A percentile compares a stretch with the other conserved stretches of the same genome.
Evolutionary conservation across 495 filamentous ascomycete species (phyloP).

Genomic region (Hypoxylon subgilvum): DNA sequence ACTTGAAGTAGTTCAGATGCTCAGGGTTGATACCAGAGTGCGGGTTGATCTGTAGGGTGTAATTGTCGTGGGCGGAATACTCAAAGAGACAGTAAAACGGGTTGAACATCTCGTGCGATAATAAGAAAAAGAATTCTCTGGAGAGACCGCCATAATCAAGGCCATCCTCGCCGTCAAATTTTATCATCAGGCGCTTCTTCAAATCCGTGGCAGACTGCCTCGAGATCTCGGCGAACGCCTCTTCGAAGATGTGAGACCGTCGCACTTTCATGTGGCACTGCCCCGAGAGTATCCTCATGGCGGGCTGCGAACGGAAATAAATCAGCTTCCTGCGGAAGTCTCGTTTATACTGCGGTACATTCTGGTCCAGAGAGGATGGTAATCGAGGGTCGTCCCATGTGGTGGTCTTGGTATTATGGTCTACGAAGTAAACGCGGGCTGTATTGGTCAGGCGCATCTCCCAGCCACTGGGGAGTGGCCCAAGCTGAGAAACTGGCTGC

Average conservation of each 20-base stretch:
- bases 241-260: slow-evolving; percentile 95
- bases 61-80: slow-evolving; percentile 99
- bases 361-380: slow-evolving; percentile 95
- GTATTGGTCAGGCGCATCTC: slow-evolving; percentile 99
- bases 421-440: slow-evolving; percentile 96
- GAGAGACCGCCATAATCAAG: slow-evolving; percentile 98
- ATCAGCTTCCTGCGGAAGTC: slow-evolving; percentile 98
- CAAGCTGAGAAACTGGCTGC: slow-evolving; percentile 95
- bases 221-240: slow-evolving; percentile 98
- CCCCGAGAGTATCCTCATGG: slow-evolving; percentile 90
- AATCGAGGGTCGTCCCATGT: slow-evolving; percentile 99
- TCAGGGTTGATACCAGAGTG: slow-evolving; percentile 99
- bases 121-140: slow-evolving; percentile 98
- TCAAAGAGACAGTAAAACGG: slow-evolving; percentile 99
- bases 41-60: slow-evolving; percentile 99
- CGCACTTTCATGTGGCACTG: slow-evolving; percentile 99
- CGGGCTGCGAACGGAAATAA: slow-evolving; percentile 98
- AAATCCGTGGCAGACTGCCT: slow-evolving; percentile 93
- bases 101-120: slow-evolving; percentile 99
- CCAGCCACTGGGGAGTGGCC: slow-evolving; percentile 96
- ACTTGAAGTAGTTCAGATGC: slow-evolving; percentile 99
- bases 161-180: slow-evolving; percentile 98
- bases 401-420: slow-evolving; percentile 99
- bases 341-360: slow-evolving; percentile 98
- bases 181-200: slow-evolving; percentile 99